Percentiles rank a stretch among this genome's conserved stretches.
Evolutionary conservation across 176 grass and related monocot species (phyloP).

Genomic region (Ensete glaucum): DNA sequence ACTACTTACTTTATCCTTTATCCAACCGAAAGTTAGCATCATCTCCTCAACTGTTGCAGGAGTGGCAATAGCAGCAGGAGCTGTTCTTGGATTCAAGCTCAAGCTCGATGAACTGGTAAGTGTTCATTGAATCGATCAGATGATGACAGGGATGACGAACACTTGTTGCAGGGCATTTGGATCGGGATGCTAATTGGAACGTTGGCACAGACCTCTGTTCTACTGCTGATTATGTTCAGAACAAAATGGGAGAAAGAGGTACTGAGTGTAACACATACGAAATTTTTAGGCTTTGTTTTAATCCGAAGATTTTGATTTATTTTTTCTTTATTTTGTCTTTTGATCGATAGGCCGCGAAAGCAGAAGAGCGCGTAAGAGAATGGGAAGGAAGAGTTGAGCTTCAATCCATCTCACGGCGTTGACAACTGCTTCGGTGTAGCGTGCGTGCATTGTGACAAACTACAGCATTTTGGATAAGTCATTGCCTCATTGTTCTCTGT

Average conservation of each 20-base stretch:
- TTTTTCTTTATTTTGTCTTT: neutral
- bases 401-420: slow-evolving; percentile 10
- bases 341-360: slow-evolving; percentile 36
- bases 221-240: slow-evolving; percentile 50
- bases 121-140: neutral
- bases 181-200: slow-evolving; percentile 71
- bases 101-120: slow-evolving; percentile 39
- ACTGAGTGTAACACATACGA: neutral
- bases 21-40: no score
- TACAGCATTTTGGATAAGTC: no score
- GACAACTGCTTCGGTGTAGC: no score
- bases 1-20: no score
- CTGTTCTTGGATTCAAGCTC: slow-evolving; percentile 67
- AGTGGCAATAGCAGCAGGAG: slow-evolving; percentile 77
- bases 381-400: slow-evolving; percentile 49
- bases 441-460: no score
- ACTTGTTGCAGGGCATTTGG: slow-evolving; percentile 79
- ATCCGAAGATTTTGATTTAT: neutral
- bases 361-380: slow-evolving; percentile 43
- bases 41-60: slow-evolving; percentile 27
- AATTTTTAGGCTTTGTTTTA: neutral
- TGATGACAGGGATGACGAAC: neutral
- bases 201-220: slow-evolving; percentile 53
- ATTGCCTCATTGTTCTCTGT: no score
- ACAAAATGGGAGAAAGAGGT: slow-evolving; percentile 94